A percentile compares a stretch with the other conserved stretches of the same genome.
These are phyloP conservation scores for Stachybotrys chlorohalonatus DNA, from an alignment of 2,329 filamentous ascomycete genomes.

Conservation along the genomic window DNA sequence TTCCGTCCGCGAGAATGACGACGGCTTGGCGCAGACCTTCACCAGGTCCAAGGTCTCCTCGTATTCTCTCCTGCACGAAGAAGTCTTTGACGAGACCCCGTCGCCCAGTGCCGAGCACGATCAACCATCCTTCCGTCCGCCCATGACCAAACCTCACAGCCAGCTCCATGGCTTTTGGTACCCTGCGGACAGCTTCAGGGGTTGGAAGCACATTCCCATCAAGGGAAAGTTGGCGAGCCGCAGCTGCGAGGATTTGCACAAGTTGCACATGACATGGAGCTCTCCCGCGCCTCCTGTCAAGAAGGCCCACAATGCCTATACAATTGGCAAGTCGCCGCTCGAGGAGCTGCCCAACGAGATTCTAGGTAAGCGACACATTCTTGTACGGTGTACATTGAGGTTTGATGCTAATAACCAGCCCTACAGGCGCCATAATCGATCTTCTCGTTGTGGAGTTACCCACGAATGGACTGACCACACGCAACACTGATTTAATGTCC, in stretches of 20 bases:
- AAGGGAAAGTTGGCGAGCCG: slow-evolving; percentile 50
- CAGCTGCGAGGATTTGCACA: slow-evolving; percentile 52
- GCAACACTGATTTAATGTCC: slow-evolving; percentile 71
- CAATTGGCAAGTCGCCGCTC: slow-evolving; percentile 45
- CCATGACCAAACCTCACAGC: slow-evolving; percentile 46
- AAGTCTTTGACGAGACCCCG: slow-evolving; percentile 42
- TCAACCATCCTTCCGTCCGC: slow-evolving; percentile 38
- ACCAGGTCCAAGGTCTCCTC: slow-evolving; percentile 54
- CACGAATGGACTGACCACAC: slow-evolving; percentile 62
- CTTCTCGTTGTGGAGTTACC: slow-evolving; percentile 64
- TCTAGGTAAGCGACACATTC: slow-evolving; percentile 48
- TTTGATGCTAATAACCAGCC: neutral
- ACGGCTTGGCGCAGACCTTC: slow-evolving; percentile 52
- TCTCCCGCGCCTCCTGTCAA: slow-evolving; percentile 24
- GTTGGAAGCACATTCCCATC: slow-evolving; percentile 55
- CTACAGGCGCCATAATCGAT: slow-evolving; percentile 61
- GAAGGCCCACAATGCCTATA: slow-evolving; percentile 17
- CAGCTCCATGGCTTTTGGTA: slow-evolving; percentile 49
- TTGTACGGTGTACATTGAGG: neutral
- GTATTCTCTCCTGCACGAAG: slow-evolving; percentile 40
- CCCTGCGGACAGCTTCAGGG: slow-evolving; percentile 48
- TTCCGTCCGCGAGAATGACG: slow-evolving; percentile 51
- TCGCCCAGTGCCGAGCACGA: slow-evolving; percentile 33
- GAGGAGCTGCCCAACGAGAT: slow-evolving; percentile 64
- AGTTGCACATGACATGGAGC: slow-evolving; percentile 46